Evolutionary conservation across 176 grass and related monocot species (phyloP).

Genomic region (Panicum miliaceum): DNA sequence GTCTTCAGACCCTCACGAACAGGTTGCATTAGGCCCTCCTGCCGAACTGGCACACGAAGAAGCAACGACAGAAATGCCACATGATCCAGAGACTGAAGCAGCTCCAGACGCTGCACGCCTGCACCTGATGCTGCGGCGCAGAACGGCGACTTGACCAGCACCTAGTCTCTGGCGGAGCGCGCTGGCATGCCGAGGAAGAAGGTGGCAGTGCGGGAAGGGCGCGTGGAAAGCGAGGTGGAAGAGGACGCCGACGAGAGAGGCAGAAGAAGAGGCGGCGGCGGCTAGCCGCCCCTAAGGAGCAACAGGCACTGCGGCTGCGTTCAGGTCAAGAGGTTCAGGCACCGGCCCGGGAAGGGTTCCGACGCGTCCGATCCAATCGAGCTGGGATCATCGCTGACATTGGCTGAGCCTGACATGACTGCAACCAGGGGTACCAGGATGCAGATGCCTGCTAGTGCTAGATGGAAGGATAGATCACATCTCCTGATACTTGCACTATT

Average conservation of each 20-base stretch:
- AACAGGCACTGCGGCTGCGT: conserved; percentile 17
- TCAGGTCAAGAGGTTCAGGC: conserved; percentile 40
- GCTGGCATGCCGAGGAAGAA: too few relatives aligned
- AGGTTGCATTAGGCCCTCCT: neutral
- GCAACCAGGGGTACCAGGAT: too few relatives aligned
- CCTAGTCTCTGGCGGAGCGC: too few relatives aligned
- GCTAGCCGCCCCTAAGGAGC: too few relatives aligned
- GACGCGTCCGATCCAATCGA: neutral
- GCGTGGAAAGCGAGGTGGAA: neutral
- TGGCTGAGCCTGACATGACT: neutral
- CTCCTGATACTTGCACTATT: neutral
- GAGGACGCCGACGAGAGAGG: neutral
- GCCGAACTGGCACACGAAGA: too few relatives aligned
- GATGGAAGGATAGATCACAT: neutral
- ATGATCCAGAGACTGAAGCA: too few relatives aligned
- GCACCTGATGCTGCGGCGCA: too few relatives aligned
- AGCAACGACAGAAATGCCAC: too few relatives aligned
- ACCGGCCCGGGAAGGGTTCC: conserved; percentile 25
- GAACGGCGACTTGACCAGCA: too few relatives aligned
- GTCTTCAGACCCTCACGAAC: neutral
- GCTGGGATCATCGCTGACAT: neutral
- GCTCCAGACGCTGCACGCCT: too few relatives aligned
- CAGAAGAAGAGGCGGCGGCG: neutral
- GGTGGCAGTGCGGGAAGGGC: neutral
- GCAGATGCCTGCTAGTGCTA: neutral